Conservation (phyloP, 2,329 filamentous ascomycete genomes). For the Ambrosiella cleistominuta region DNA sequence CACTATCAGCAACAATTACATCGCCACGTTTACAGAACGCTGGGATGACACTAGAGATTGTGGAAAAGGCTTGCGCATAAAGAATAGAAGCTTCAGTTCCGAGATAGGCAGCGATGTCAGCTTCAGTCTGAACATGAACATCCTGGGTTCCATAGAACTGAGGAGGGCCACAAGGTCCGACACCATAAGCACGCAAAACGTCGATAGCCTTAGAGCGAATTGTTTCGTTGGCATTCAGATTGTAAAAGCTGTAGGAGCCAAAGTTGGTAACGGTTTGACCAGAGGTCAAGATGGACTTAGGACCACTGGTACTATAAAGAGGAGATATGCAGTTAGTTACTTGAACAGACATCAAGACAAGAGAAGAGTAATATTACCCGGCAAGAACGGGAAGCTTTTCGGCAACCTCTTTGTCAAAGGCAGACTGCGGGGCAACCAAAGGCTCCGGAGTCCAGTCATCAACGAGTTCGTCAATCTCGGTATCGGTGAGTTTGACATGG, state of each 20-base stretch:
- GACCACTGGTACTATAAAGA: conserved; percentile 55
- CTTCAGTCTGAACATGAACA: conserved; percentile 92
- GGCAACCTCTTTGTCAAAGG: conserved; percentile 62
- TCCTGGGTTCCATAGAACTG: conserved; percentile 98
- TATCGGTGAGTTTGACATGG: conserved; percentile 74
- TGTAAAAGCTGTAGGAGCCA: conserved; percentile 93
- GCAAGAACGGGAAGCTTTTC: conserved; percentile 78
- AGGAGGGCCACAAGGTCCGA: conserved; percentile 88
- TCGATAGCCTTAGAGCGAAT: conserved; percentile 92
- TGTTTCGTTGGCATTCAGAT: conserved; percentile 80
- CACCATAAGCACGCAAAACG: conserved; percentile 84
- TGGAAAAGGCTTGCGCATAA: conserved; percentile 91
- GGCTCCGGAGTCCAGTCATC: conserved; percentile 95
- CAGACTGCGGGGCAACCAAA: conserved; percentile 55
- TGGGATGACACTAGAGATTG: conserved; percentile 91
- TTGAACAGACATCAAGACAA: neutral
- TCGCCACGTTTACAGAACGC: conserved; percentile 95
- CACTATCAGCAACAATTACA: conserved; percentile 87
- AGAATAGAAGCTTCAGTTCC: conserved; percentile 82
- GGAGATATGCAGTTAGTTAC: neutral
- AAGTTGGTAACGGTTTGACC: conserved; percentile 87
- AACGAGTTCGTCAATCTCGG: conserved; percentile 93
- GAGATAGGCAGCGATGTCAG: conserved; percentile 78
- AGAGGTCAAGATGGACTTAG: conserved; percentile 73
- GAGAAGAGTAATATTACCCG: conserved; percentile 35